phyloP scores from a whole-genome alignment of 202 grass and related monocot genomes.

The Dendrocalamus latiflorus region DNA sequence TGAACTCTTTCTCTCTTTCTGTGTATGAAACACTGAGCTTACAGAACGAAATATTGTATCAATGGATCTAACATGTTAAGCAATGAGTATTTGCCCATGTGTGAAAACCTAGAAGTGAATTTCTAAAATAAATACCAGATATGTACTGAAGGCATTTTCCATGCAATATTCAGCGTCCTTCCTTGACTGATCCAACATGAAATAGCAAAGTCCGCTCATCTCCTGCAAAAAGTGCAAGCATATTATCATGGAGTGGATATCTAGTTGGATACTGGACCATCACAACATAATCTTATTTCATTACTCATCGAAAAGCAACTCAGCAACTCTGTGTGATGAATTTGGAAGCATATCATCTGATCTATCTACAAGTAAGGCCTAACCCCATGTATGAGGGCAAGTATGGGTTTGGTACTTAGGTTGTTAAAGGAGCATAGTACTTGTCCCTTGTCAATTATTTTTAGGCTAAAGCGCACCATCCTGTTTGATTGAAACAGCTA shows the following conservation, averaged over 20 bases:
- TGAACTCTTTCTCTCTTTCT: not conserved
- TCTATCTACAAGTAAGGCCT: not conserved
- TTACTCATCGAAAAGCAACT: not conserved
- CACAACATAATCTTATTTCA: constrained; percentile 4
- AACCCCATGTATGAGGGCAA: not conserved
- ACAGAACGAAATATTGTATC: not conserved
- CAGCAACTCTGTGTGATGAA: not conserved
- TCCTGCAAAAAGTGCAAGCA: constrained; percentile 54
- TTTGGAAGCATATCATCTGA: not conserved
- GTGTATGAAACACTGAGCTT: not conserved
- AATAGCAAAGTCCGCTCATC: constrained; percentile 92
- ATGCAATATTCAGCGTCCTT: constrained; percentile 96
- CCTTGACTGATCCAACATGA: constrained; percentile 98
- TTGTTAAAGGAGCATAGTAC: not conserved
- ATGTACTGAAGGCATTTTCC: constrained; percentile 91
- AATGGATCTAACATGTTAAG: not conserved
- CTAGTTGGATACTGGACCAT: not conserved
- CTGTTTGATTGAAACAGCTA: not conserved
- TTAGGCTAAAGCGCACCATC: constrained; percentile 6
- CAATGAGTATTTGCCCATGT: constrained; percentile 1
- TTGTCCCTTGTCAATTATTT: not conserved
- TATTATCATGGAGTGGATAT: constrained; percentile 12
- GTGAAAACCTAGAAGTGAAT: constrained; percentile 19
- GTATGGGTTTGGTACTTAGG: not conserved
- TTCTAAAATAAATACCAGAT: constrained; percentile 63